phyloP scores from a whole-genome alignment of 345 rosid genomes.

The Luvunga scandens region DNA sequence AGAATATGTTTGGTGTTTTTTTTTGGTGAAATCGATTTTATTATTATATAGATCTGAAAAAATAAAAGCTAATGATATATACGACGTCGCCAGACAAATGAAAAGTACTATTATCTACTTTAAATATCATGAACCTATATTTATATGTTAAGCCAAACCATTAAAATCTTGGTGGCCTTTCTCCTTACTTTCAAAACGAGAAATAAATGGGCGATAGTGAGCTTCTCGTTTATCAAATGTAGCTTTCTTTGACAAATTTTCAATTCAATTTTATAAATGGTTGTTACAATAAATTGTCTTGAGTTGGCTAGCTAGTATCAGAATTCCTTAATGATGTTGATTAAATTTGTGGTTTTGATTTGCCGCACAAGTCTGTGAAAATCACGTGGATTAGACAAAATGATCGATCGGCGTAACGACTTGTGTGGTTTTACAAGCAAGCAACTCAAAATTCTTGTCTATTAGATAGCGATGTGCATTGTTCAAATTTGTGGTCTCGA shows the following conservation, averaged over 20 bases:
- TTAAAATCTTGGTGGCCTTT: neutral
- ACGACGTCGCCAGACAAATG: neutral
- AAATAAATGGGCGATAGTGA: neutral
- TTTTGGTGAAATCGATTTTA: no score
- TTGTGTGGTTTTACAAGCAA: neutral
- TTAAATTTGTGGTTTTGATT: neutral
- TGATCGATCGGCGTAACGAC: neutral
- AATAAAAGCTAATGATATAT: no score
- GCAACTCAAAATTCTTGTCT: neutral
- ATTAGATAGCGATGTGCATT: neutral
- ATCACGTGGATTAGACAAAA: conserved; percentile 1
- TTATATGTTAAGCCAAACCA: neutral
- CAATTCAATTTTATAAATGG: neutral
- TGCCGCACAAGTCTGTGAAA: neutral
- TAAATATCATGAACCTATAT: no score
- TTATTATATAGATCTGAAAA: neutral
- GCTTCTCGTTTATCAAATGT: neutral
- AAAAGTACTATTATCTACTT: neutral
- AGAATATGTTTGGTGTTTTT: no score
- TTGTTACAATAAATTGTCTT: neutral
- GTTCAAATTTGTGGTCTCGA: neutral
- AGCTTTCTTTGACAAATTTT: neutral
- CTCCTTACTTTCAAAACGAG: neutral
- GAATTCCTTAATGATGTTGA: neutral
- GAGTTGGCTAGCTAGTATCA: neutral